Evolutionary conservation across 306 rosid species (phyloP), one percentile per base, ranked within the genome.

Genomic region (Dryas alaskensis): DNA sequence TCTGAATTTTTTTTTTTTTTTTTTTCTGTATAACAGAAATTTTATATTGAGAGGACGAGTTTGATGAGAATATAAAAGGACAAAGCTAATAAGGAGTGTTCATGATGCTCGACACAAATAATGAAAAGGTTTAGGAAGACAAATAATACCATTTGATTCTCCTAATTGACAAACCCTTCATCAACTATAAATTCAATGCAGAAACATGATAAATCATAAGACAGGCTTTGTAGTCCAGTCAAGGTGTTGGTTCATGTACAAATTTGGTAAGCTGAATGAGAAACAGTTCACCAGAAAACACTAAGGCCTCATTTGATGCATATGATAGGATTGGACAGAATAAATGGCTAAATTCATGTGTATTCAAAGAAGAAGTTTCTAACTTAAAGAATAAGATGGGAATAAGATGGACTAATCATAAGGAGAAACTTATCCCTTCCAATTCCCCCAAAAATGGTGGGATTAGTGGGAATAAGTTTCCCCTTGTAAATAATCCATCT

Each of bases 241-340:
- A 65, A 79, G 79, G 61, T 50, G 52, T 60, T 57, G 12, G 22
- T 61, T 62, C 49, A 54, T 44, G 58, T 53, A 46, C 1, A 42
- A 40, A 54, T 69, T 60, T 10, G 53, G 49, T 44, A 14, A 61
- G 53, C n/a, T 45, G 39, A 69, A 6, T 74, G 52, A 52, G 42
- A 46, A 74, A 57, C 43, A 52, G 8, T 53, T n/a, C 8, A 69
- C 73, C 25, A 44, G 42, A 17, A 53, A 40, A 4, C 10, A 70
- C 7, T 5, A 3, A 53, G 22, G 22, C 22, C 22, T 22, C 22
- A 0, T 22, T 22, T 22, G 22, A 22, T 22, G 22, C 22, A 22
- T 22, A 22, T 22, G 22, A 22, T 22, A 22, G 22, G 22, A 22
- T 22, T 22, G 22, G 22, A 22, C 22, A 22, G 0, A 22, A 22